Conservation (phyloP, 2,329 filamentous ascomycete genomes). For the Rhinocladiella mackenziei region DNA sequence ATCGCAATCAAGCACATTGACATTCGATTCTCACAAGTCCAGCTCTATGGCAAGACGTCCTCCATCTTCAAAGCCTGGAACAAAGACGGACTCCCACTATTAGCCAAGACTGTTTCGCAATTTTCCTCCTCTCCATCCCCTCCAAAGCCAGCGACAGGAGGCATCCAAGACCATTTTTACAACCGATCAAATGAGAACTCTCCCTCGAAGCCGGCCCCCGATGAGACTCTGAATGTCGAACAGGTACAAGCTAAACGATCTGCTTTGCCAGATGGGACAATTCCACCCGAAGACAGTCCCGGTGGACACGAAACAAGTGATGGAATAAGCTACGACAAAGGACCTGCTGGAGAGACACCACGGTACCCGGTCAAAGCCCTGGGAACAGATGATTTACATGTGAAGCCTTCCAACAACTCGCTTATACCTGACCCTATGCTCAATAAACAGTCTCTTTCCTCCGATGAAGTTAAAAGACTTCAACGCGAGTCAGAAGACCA, state of each 20-base stretch:
- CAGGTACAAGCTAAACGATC: slow-evolving; percentile 45
- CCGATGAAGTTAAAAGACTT: slow-evolving; percentile 43
- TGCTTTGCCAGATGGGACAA: slow-evolving; percentile 50
- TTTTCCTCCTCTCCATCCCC: slow-evolving; percentile 39
- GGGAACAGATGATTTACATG: slow-evolving; percentile 33
- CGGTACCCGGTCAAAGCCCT: slow-evolving; percentile 32
- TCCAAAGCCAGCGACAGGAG: slow-evolving; percentile 30
- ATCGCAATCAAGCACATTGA: slow-evolving; percentile 61
- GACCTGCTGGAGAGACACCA: slow-evolving; percentile 30
- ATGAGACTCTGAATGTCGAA: slow-evolving; percentile 42
- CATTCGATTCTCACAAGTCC: slow-evolving; percentile 58
- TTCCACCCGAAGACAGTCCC: slow-evolving; percentile 35
- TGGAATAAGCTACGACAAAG: slow-evolving; percentile 20
- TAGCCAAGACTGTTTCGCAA: slow-evolving; percentile 21
- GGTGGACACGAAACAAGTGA: slow-evolving; percentile 22
- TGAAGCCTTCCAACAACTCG: slow-evolving; percentile 39
- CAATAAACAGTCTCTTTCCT: slow-evolving; percentile 33
- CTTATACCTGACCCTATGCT: slow-evolving; percentile 42
- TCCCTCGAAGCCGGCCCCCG: slow-evolving; percentile 35
- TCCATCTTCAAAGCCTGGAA: slow-evolving; percentile 61
- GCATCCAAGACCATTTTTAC: slow-evolving; percentile 52
- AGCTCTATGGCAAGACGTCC: slow-evolving; percentile 62
- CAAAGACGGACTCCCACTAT: slow-evolving; percentile 34
- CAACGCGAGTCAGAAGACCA: slow-evolving; percentile 50
- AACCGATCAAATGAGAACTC: slow-evolving; percentile 42